These are phyloP conservation scores for Colletotrichum musae DNA, from an alignment of 2,329 filamentous ascomycete genomes.

Conservation along the genomic window DNA sequence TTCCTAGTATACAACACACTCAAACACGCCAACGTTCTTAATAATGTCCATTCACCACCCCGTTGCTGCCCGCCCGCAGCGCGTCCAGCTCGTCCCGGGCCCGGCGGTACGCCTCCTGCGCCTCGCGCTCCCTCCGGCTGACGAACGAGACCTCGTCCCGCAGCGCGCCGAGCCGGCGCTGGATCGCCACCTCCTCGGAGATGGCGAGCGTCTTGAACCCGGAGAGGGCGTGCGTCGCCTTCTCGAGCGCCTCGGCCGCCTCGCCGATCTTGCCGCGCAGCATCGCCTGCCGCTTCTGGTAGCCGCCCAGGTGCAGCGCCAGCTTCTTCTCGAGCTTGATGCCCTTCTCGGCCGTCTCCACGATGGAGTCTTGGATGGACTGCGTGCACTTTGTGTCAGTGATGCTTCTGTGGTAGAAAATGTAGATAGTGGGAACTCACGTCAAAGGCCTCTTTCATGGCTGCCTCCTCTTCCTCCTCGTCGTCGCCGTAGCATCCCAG, in stretches of 20 bases:
- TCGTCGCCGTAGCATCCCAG: constrained; percentile 86
- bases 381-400: constrained; percentile 48
- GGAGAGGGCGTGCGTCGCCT: constrained; percentile 79
- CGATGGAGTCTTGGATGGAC: constrained; percentile 81
- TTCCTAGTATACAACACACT: not conserved
- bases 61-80: constrained; percentile 58
- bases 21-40: constrained; percentile 10
- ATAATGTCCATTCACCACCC: constrained; percentile 44
- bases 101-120: constrained; percentile 86
- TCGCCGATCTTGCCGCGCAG: constrained; percentile 85
- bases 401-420: not conserved
- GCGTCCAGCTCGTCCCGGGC: constrained; percentile 83
- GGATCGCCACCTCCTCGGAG: constrained; percentile 83
- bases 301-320: constrained; percentile 88
- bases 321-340: constrained; percentile 96
- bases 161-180: constrained; percentile 78
- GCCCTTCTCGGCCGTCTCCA: constrained; percentile 81
- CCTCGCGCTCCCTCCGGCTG: constrained; percentile 86
- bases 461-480: constrained; percentile 74
- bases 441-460: constrained; percentile 81
- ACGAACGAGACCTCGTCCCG: constrained; percentile 89
- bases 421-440: constrained; percentile 58
- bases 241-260: constrained; percentile 80
- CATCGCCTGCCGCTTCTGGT: constrained; percentile 86
- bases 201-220: constrained; percentile 83